Percentiles rank a stretch among this genome's conserved stretches.
Conservation (phyloP, 768 basidiomycete species). For the Russula earlei region DNA sequence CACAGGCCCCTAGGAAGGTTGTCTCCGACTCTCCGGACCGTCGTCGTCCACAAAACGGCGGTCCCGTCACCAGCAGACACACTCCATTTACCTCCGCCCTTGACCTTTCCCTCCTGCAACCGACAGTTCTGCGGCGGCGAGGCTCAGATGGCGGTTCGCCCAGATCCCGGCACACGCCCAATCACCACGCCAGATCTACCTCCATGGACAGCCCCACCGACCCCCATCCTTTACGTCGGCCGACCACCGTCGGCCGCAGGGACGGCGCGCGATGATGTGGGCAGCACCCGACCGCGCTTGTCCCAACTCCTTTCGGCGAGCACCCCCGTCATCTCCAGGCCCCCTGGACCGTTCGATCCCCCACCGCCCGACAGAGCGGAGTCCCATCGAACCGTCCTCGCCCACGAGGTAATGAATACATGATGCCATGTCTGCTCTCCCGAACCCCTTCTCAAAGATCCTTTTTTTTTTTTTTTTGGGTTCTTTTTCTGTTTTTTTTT, state of each 20-base stretch:
- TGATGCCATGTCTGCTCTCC: slow-evolving; percentile 17
- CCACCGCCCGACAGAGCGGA: neutral
- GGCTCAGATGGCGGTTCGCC: slow-evolving; percentile 24
- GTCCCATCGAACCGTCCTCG: slow-evolving; percentile 35
- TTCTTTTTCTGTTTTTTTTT: no score
- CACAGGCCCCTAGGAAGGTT: neutral
- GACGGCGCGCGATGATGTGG: slow-evolving; percentile 8
- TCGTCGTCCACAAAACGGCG: neutral
- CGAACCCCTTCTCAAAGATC: neutral
- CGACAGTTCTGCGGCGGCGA: slow-evolving; percentile 19
- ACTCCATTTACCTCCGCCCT: slow-evolving; percentile 20
- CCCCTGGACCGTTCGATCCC: no score
- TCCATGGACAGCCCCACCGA: slow-evolving; percentile 21
- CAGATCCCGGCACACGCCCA: slow-evolving; percentile 8
- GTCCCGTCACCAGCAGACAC: neutral
- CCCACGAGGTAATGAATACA: slow-evolving; percentile 41
- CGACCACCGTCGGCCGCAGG: slow-evolving; percentile 7
- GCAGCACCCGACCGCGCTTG: slow-evolving; percentile 14
- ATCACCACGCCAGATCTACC: slow-evolving; percentile 21
- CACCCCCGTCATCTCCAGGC: neutral
- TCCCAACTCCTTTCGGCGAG: slow-evolving; percentile 12
- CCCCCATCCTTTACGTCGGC: slow-evolving; percentile 14
- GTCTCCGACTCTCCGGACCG: slow-evolving; percentile 1
- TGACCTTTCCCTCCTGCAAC: neutral
- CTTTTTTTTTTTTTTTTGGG: neutral